Evolutionary conservation across 208 protist genomes (phyloP).

Genomic region (Crithidia acanthocephali): DNA sequence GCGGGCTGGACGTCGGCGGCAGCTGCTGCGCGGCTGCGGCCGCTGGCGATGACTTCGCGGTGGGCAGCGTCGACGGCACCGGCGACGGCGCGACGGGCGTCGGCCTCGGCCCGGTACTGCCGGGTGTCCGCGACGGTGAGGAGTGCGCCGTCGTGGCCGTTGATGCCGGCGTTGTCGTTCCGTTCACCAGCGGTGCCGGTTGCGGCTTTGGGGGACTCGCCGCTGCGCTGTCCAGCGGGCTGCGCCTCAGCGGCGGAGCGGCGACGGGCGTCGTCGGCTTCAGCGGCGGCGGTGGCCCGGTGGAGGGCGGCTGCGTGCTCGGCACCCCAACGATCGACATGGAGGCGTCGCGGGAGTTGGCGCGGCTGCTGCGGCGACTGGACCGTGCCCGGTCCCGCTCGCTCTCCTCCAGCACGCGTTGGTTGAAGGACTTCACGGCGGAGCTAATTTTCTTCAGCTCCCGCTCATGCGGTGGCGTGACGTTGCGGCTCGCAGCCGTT

Average conservation of each 20-base stretch:
- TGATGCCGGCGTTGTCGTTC: background rate
- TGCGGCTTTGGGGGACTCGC: background rate
- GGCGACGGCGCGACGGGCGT: background rate
- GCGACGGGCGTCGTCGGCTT: background rate
- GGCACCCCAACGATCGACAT: background rate
- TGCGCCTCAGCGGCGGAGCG: background rate
- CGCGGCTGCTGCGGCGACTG: conserved; percentile 2
- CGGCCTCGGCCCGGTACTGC: background rate
- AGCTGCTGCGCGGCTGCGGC: background rate
- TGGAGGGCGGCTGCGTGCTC: conserved; percentile 3
- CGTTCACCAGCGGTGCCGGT: background rate
- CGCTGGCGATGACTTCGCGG: background rate
- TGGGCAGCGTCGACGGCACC: background rate
- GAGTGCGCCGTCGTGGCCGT: background rate
- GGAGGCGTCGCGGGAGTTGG: conserved; percentile 3
- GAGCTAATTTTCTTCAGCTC: conserved; percentile 5
- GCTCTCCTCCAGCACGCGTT: conserved; percentile 18
- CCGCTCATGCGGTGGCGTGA: background rate
- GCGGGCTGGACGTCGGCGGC: background rate
- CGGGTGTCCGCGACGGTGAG: background rate
- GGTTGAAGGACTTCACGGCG: conserved; percentile 25
- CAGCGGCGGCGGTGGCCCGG: background rate
- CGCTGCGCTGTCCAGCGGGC: background rate
- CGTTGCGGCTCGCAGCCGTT: background rate
- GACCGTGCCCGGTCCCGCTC: conserved; percentile 4